A percentile compares a stretch with the other conserved stretches of the same genome.
Conservation (phyloP, 2,329 filamentous ascomycete genomes). For the Fusarium nematophilum region DNA sequence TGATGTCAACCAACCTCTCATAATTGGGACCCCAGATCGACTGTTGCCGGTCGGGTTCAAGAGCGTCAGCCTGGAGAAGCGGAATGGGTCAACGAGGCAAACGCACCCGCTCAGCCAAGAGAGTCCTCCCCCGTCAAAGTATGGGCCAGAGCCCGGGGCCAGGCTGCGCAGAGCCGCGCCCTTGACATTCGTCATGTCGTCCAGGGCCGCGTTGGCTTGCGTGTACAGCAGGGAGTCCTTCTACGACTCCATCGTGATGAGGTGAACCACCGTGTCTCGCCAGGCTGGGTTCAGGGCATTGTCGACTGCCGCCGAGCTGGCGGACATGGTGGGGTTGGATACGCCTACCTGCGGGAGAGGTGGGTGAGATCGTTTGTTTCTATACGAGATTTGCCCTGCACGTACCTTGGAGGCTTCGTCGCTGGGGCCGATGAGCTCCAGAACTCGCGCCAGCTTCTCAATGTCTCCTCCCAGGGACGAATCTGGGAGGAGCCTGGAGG, state of each 20-base stretch:
- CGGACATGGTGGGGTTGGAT: neutral
- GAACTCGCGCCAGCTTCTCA: no score
- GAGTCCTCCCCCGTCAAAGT: neutral
- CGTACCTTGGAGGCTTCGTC: no score
- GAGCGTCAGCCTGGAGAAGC: slow-evolving; percentile 1
- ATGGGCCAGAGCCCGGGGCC: neutral
- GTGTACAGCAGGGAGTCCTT: no score
- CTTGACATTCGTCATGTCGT: neutral
- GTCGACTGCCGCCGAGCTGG: neutral
- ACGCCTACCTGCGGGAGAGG: neutral
- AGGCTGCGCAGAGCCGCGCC: neutral
- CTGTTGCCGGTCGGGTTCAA: slow-evolving; percentile 1
- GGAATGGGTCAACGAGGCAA: rapidly evolving
- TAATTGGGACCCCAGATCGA: slow-evolving; percentile 3
- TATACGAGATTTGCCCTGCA: no score
- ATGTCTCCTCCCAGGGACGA: no score
- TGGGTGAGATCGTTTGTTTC: neutral
- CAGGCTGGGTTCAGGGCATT: neutral
- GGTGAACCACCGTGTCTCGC: neutral
- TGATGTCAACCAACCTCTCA: neutral
- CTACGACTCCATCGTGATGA: neutral
- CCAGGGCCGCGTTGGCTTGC: no score
- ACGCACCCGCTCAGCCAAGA: no score
- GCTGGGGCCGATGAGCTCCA: no score
- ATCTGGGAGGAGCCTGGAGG: no score